These are phyloP conservation scores for Aspergillus uvarum DNA, from an alignment of 2,329 filamentous ascomycete species.

Conservation along the genomic window DNA sequence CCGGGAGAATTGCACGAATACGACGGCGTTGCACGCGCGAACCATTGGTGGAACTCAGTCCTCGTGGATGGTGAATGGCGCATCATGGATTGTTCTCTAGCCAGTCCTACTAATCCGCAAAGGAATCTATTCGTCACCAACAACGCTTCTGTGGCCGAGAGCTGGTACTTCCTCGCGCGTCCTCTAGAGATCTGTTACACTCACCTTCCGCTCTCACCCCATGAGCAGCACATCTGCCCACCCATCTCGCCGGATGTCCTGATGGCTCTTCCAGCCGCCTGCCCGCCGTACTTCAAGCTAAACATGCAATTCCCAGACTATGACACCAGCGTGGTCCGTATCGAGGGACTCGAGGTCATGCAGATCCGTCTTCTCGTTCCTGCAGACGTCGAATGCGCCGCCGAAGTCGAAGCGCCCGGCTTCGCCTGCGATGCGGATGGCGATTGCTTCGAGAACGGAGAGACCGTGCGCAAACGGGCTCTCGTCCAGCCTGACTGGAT, in stretches of 20 bases:
- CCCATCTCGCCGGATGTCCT: constrained; percentile 82
- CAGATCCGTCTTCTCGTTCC: constrained; percentile 88
- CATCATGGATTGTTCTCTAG: constrained; percentile 90
- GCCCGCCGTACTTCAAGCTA: constrained; percentile 84
- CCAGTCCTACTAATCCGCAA: constrained; percentile 84
- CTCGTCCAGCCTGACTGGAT: constrained; percentile 92
- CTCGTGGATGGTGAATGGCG: constrained; percentile 94
- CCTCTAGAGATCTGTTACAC: constrained; percentile 93
- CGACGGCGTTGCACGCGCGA: constrained; percentile 78
- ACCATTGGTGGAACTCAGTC: constrained; percentile 98
- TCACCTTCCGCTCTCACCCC: constrained; percentile 81
- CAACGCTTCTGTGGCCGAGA: constrained; percentile 69
- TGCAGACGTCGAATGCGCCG: constrained; percentile 83
- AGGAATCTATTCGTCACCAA: constrained; percentile 74
- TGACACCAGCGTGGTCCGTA: constrained; percentile 79
- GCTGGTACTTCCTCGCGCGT: constrained; percentile 89
- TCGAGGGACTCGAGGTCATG: constrained; percentile 91
- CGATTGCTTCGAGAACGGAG: constrained; percentile 89
- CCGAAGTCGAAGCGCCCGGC: constrained; percentile 83
- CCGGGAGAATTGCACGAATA: constrained; percentile 82
- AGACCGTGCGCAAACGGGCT: constrained; percentile 79
- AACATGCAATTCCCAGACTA: constrained; percentile 79
- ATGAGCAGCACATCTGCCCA: constrained; percentile 91
- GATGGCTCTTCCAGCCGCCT: constrained; percentile 80
- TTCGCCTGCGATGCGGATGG: constrained; percentile 83